A percentile compares a stretch with the other conserved stretches of the same genome.
Conservation (phyloP, 306 rosid genomes). For the Nissolia schottii region DNA sequence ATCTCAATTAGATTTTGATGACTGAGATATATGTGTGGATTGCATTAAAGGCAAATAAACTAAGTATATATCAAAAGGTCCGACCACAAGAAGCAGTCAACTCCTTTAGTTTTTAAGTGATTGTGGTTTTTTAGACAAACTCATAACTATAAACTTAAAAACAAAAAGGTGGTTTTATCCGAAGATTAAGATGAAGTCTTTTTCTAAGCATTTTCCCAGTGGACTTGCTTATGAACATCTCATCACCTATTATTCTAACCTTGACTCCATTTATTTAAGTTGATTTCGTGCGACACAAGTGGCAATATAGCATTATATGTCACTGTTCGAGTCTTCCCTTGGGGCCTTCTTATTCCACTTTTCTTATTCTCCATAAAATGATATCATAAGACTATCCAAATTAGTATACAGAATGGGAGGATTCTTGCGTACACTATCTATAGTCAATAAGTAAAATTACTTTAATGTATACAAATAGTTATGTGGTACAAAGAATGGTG, state of each 20-base stretch:
- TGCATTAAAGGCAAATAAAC: no score
- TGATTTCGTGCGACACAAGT: background rate
- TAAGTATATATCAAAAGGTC: no score
- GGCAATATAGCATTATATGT: background rate
- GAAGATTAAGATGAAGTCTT: background rate
- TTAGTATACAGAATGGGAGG: background rate
- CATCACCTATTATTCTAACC: background rate
- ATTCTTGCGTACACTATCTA: no score
- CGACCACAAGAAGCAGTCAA: no score
- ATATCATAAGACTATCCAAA: background rate
- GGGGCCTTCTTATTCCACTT: background rate
- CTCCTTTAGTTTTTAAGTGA: no score
- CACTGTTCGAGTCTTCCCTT: background rate
- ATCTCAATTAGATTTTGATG: no score
- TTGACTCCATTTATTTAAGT: background rate
- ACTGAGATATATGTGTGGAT: no score
- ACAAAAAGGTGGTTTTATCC: no score
- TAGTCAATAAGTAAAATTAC: no score
- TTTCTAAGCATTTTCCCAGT: background rate
- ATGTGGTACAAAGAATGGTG: background rate
- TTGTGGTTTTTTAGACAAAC: no score
- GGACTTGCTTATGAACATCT: background rate
- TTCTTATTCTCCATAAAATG: background rate
- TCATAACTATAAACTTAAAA: no score
- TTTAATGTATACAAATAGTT: no score